Percentiles rank a stretch among this genome's conserved stretches.
Evolutionary conservation across 2,329 filamentous ascomycete genomes (phyloP).

Genomic region (Arachnopeziza araneosa): DNA sequence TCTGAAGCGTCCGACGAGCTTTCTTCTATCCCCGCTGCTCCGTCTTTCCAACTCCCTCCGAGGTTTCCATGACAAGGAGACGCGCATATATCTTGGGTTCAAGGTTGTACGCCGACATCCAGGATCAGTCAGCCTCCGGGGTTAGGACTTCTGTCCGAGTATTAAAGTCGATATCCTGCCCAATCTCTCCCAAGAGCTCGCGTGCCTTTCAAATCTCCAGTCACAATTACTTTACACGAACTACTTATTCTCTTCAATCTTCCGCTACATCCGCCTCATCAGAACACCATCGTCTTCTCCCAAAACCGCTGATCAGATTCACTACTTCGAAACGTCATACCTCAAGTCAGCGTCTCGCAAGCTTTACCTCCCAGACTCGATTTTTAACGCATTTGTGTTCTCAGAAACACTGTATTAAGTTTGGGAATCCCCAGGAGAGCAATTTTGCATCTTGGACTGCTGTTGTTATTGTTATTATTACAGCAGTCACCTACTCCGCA

Average conservation of each 20-base stretch:
- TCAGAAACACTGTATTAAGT: not conserved
- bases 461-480: slow-evolving; percentile 3
- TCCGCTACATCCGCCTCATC: not conserved
- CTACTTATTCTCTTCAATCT: not conserved
- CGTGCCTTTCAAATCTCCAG: not conserved
- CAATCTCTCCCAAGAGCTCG: not conserved
- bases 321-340: not conserved
- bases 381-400: not conserved
- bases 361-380: not conserved
- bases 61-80: slow-evolving; percentile 13
- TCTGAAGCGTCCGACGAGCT: not conserved
- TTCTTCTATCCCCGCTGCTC: not conserved
- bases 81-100: slow-evolving; percentile 1
- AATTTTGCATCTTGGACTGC: slow-evolving; percentile 13
- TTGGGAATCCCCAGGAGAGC: not conserved
- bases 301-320: not conserved
- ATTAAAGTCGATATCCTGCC: not conserved
- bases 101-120: not conserved
- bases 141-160: not conserved
- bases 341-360: not conserved
- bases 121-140: not conserved
- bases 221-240: not conserved
- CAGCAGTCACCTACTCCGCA: slow-evolving; percentile 3
- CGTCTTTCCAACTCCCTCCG: not conserved
- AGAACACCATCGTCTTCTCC: not conserved